phyloP scores from a whole-genome alignment of 2,329 filamentous ascomycete genomes.

The Juglanconis oblonga region DNA sequence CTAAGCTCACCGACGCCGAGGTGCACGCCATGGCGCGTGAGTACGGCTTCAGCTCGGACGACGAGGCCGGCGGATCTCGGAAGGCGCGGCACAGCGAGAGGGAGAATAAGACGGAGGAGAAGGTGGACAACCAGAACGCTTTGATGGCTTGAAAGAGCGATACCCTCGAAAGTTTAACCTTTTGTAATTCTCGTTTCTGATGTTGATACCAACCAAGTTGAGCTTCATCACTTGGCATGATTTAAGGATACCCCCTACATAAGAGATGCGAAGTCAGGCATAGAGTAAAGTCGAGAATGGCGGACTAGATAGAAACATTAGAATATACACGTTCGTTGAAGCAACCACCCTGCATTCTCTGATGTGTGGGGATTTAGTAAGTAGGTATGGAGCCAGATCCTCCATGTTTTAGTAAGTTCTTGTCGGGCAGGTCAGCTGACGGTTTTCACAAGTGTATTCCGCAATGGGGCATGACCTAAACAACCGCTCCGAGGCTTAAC shows the following conservation, averaged over 20 bases:
- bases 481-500: too few relatives aligned
- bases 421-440: too few relatives aligned
- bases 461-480: too few relatives aligned
- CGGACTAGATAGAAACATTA: background rate
- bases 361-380: too few relatives aligned
- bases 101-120: slow-evolving; percentile 8
- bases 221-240: slow-evolving; percentile 8
- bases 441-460: too few relatives aligned
- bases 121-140: slow-evolving; percentile 5
- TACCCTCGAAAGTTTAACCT: background rate
- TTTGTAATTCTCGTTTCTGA: background rate
- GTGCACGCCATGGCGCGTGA: slow-evolving; percentile 15
- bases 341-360: too few relatives aligned
- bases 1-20: slow-evolving; percentile 13
- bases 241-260: slow-evolving; percentile 11
- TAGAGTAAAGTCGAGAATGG: background rate
- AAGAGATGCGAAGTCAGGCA: background rate
- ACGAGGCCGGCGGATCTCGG: slow-evolving; percentile 2
- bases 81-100: slow-evolving; percentile 10
- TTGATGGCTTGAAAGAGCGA: slow-evolving; percentile 12
- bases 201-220: slow-evolving; percentile 13
- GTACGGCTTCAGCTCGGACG: slow-evolving; percentile 17
- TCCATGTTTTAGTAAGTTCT: too few relatives aligned
- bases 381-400: too few relatives aligned
- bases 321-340: background rate